Evolutionary conservation across 1,284 basidiomycete species (phyloP), one percentile per base, ranked within the genome.

Genomic region (Ganoderma boninense): DNA sequence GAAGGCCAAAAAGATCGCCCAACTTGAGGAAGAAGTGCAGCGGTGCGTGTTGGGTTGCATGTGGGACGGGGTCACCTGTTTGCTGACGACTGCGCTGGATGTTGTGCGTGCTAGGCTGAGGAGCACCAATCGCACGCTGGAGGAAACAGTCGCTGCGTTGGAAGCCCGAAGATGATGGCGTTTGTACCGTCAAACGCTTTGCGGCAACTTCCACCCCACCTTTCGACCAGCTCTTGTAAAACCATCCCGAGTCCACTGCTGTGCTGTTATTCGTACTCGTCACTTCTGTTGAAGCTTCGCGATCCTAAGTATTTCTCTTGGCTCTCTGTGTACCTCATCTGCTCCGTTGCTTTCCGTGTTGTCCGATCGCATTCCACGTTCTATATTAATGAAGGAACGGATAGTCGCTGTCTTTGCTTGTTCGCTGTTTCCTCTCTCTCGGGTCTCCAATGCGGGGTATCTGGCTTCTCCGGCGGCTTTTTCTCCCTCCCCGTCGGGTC

Each of bases 1-100:
- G 6, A 88, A 86, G 74, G 77, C 76, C 11, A 77, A 73, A 26
- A 81, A 75, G 60, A 87, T 89, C 16, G 70, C 67, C 2, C 70
- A 77, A 46, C 71, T 88, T 43, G 75, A 81, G 68, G 71, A 75
- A 46, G 81, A 84, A 61, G 76, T 80, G 13, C 71, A 79, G 56
- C 79, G 64, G 75, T 80, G 67, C 65, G 80, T 77, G 26, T 32
- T 59, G 63, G 64, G 54, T 68, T 14, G 65, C 63, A 43, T 65
- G 64, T 54, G 56, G 20, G 67, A 54, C 67, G 52, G 60, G 68
- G 65, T 66, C 56, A 52, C 60, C 60, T 66, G 42, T 38, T 46
- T 69, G 65, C 71, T 75, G 65, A 71, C 67, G 13, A 63, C 32
- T 57, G 44, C 44, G 11, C 3, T 38, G 67, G 46, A 16, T 46